These are phyloP conservation scores for Aspergillus eucalypticola DNA, from an alignment of 2,329 filamentous ascomycete genomes.

Conservation along the genomic window DNA sequence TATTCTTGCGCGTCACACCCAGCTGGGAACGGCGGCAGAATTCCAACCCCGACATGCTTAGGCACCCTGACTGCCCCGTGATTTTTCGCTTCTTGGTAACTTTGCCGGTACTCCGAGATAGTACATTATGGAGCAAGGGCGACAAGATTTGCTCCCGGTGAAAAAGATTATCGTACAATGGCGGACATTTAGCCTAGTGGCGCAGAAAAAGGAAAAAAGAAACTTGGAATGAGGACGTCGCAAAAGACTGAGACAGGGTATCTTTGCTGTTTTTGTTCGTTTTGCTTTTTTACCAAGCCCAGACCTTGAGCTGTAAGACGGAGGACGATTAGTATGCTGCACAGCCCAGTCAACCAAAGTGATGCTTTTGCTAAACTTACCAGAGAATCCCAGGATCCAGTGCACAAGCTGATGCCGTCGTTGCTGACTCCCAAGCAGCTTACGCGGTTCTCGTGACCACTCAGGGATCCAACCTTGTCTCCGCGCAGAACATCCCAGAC, in stretches of 20 bases:
- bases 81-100: conserved; percentile 15
- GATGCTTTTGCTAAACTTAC: conserved; percentile 58
- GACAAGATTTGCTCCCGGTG: conserved; percentile 26
- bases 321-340: conserved; percentile 14
- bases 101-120: conserved; percentile 23
- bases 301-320: conserved; percentile 72
- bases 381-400: conserved; percentile 98
- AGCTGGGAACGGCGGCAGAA: conserved; percentile 4
- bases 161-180: conserved; percentile 51
- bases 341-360: neutral
- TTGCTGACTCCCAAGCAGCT: conserved; percentile 99
- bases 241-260: conserved; percentile 40
- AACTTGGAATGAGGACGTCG: conserved; percentile 40
- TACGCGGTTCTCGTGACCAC: conserved; percentile 97
- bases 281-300: conserved; percentile 66
- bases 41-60: conserved; percentile 1
- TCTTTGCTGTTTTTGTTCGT: conserved; percentile 33
- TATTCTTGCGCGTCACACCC: conserved; percentile 11
- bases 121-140: conserved; percentile 30
- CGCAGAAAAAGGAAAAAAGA: conserved; percentile 33
- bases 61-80: conserved; percentile 8
- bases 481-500: conserved; percentile 97
- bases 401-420: conserved; percentile 98
- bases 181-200: conserved; percentile 37
- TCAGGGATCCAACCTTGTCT: conserved; percentile 93